phyloP scores from a whole-genome alignment of 768 basidiomycete species.

The Mycena vitilis region DNA sequence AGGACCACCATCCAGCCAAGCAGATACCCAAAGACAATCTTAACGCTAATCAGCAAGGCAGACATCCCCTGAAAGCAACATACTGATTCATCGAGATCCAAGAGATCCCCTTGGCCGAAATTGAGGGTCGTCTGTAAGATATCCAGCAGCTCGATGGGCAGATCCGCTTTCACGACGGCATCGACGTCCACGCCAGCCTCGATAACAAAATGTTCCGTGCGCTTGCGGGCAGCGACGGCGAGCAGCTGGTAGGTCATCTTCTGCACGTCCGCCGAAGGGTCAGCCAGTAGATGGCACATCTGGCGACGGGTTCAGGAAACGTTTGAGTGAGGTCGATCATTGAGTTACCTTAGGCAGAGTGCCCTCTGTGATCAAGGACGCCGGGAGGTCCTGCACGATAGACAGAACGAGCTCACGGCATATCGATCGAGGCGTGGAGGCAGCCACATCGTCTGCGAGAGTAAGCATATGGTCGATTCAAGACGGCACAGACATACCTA shows the following conservation, averaged over 20 bases:
- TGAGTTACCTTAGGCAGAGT: constrained; percentile 70
- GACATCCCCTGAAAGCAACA: constrained; percentile 7
- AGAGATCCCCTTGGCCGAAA: constrained; percentile 49
- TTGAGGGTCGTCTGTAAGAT: constrained; percentile 66
- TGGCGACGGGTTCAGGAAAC: constrained; percentile 42
- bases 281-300: constrained; percentile 85
- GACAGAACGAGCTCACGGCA: constrained; percentile 78
- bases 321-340: not conserved
- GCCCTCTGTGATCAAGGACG: constrained; percentile 68
- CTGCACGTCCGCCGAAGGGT: constrained; percentile 74
- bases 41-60: constrained; percentile 12
- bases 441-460: constrained; percentile 42
- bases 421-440: constrained; percentile 69
- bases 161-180: constrained; percentile 57
- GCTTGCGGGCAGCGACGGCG: constrained; percentile 72
- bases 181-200: constrained; percentile 87
- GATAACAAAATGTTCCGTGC: constrained; percentile 87
- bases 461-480: constrained; percentile 8
- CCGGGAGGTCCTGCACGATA: constrained; percentile 75
- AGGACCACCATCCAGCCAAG: constrained; percentile 92
- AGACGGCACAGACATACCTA: constrained; percentile 55
- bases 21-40: constrained; percentile 74
- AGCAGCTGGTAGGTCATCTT: constrained; percentile 83
- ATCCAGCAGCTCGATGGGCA: constrained; percentile 76
- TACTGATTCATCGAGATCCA: constrained; percentile 54